Evolutionary conservation across 768 basidiomycete species (phyloP), one percentile per base, ranked within the genome.

Genomic region (Boletus pseudo-olivaceus): DNA sequence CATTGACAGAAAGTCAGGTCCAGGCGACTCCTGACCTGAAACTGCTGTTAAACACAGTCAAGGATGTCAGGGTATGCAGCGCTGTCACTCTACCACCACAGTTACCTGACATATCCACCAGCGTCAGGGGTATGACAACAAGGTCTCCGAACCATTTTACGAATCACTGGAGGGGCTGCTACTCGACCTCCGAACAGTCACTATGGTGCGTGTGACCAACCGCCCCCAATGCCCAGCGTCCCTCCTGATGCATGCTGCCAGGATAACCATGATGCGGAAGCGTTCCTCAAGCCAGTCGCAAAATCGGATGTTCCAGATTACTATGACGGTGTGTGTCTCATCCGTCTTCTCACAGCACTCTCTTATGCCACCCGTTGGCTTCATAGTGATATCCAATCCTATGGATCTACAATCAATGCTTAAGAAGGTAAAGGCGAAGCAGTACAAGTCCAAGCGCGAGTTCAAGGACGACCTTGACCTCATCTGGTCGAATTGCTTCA

Each of bases 361-460:
- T 49, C 33, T 55, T 53, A 62, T 56, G 37, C 49, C 37, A 15
- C 7, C n/a, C 14, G 43, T 42, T 19, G 51, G 17, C 47, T 34
- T 60, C 20, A 11, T 65, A 98, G 97, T 96, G 61, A 97, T 99
- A 70, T 74, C 86, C 51, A 85, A 85, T 58, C 94, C 97, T 5
- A 99, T 99, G 97, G 97, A 99, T 75, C 78, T 98, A 41, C 85
- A 85, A 57, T 90, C 94, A 0, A 90, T 99, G 82, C 78, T 87
- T 48, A 93, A 86, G 80, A 95, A 95, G 73, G 88, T 98, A 67
- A 98, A 97, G 75, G 76, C 81, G 54, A 91, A 90, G 68, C 80
- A 83, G 45, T 98, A 97, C 81, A 94, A 95, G 73, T 91, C 86
- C 30, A 98, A 98, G 74, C 79, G 84, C 59, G 90, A 95, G 63